phyloP scores from a whole-genome alignment of 768 basidiomycete species.

The Rhodosporidiobolus odoratus region DNA sequence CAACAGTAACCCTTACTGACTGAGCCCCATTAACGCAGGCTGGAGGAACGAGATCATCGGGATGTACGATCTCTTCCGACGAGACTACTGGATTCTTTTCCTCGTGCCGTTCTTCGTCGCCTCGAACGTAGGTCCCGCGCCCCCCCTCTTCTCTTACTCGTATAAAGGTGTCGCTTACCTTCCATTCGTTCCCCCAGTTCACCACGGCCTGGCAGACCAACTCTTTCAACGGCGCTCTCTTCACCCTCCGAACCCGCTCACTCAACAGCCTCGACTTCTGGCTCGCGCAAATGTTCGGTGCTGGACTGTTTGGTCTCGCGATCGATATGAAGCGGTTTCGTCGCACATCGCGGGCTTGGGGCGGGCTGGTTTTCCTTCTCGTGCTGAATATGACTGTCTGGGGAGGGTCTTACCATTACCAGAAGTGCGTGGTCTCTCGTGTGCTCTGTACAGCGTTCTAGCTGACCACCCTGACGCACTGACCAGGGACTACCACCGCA shows the following conservation, averaged over 20 bases:
- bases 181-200: slow-evolving; percentile 59
- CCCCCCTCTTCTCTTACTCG: neutral
- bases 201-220: slow-evolving; percentile 46
- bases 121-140: slow-evolving; percentile 44
- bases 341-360: slow-evolving; percentile 12
- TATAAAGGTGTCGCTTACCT: slow-evolving; percentile 41
- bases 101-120: slow-evolving; percentile 70
- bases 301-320: slow-evolving; percentile 11
- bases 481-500: slow-evolving; percentile 53
- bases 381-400: slow-evolving; percentile 68
- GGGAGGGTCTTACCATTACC: slow-evolving; percentile 62
- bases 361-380: slow-evolving; percentile 46
- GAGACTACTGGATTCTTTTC: slow-evolving; percentile 66
- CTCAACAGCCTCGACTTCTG: slow-evolving; percentile 72
- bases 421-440: slow-evolving; percentile 52
- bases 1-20: no score
- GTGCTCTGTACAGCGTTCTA: neutral
- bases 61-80: slow-evolving; percentile 62
- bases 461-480: neutral
- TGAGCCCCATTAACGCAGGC: no score
- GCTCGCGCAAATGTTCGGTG: slow-evolving; percentile 68
- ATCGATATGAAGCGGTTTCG: slow-evolving; percentile 24
- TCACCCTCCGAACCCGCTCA: slow-evolving; percentile 53
- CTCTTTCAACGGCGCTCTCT: slow-evolving; percentile 61
- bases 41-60: slow-evolving; percentile 71